Base-by-base conservation (phyloP, 164 flowering plant genomes). In the Akebia trifoliata region DNA sequence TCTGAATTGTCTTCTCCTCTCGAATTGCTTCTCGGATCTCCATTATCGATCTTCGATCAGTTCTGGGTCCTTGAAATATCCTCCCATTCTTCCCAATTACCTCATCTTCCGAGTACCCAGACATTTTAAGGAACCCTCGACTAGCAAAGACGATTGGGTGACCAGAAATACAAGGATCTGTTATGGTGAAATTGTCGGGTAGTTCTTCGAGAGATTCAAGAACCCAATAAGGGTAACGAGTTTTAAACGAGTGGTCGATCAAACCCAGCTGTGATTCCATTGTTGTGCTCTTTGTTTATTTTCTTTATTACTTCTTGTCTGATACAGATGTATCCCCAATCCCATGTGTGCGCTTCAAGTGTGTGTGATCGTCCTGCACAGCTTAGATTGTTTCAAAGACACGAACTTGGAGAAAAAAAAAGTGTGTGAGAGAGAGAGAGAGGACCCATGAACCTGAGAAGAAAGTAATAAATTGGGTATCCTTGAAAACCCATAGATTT, bases 111-210 rank as follows among this genome's bases (percentile, higher is more conserved):
- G 79, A 64, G 61, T 85, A 92, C 31, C 96, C 95, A 20, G 79
- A 75, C 93, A 85, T 80, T 66, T 86, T 83, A 74, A 89, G 53
- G 72, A 86, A 92, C 20, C 95, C 96, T 0, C 61, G 51, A 71
- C 95, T 89, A 0, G 89, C 96, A 53, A 79, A 92, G 20, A 89
- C 93, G 37, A 92, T 86, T 1, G 98, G 98, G 69, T 92, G 95
- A 10, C 96, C 98, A 1, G 81, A 68, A 55, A 89, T 71, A 25
- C 64, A 64, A n/a, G 98, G 98, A 64, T 92, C 98, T 12, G 95
- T 86, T 48, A 92, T 86, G 1, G 85, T 78, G 72, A 92, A 92
- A 50, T 65, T 79, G 37, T 86, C 85, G 0, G 77, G 69, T 42
- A 92, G 53, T 35, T 79, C 95, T 37, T 84, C 83, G 21, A 92